Conservation (phyloP, 164 flowering plant species). For the Tetracentron sinense region DNA sequence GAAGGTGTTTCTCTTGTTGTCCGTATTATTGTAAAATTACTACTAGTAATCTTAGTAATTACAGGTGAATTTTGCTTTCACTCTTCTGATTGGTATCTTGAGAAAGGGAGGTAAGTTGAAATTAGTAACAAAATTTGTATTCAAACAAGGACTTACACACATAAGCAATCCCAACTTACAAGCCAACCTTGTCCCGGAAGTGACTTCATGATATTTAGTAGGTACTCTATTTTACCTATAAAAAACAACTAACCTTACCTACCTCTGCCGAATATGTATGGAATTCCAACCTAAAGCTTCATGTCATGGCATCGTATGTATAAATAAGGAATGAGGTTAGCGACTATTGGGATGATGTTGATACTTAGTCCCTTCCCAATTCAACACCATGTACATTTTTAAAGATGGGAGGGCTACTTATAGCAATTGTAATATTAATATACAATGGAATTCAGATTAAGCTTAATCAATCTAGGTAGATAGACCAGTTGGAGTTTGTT, state of each 20-base stretch:
- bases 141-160: background rate
- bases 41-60: background rate
- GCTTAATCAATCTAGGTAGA: no score
- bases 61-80: background rate
- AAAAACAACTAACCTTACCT: conserved; percentile 25
- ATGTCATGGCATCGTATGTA: conserved; percentile 4
- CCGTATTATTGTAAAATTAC: no score
- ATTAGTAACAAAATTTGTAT: background rate
- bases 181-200: conserved; percentile 18
- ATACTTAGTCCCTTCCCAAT: background rate
- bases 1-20: background rate
- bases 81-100: background rate
- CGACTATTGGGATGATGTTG: background rate
- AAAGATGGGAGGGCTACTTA: background rate
- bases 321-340: background rate
- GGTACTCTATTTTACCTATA: conserved; percentile 17
- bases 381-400: background rate
- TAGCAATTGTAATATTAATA: no score
- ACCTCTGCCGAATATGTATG: conserved; percentile 17
- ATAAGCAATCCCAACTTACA: conserved; percentile 12
- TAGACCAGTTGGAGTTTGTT: no score
- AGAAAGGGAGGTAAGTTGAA: background rate
- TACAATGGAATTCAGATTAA: no score
- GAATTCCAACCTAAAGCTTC: conserved; percentile 22
- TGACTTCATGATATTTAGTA: conserved; percentile 14